A percentile compares a stretch with the other conserved stretches of the same genome.
Conservation (phyloP, 2,329 filamentous ascomycete species). For the Colletotrichum salicis region DNA sequence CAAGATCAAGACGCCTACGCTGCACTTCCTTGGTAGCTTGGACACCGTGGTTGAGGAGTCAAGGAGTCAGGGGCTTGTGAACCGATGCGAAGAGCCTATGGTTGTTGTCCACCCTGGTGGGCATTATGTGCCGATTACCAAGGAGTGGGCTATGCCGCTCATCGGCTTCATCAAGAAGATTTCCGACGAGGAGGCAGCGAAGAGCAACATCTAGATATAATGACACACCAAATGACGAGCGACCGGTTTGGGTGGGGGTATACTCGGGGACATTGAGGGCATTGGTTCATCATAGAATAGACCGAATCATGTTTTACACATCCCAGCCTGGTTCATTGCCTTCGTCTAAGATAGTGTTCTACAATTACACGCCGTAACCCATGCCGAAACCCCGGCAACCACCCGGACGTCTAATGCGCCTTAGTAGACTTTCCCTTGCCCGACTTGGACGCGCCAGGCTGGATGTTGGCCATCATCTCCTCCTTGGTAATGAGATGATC, state of each 20-base stretch:
- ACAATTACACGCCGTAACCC: conserved; percentile 33
- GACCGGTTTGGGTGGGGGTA: conserved; percentile 32
- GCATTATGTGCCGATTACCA: conserved; percentile 87
- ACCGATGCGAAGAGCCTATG: conserved; percentile 66
- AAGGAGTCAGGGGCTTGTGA: conserved; percentile 73
- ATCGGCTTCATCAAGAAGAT: conserved; percentile 73
- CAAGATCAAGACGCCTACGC: conserved; percentile 77
- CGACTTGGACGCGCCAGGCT: conserved; percentile 64
- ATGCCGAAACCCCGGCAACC: background rate
- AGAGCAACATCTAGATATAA: conserved; percentile 38
- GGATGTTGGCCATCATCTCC: conserved; percentile 99
- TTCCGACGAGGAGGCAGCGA: conserved; percentile 38
- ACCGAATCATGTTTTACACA: conserved; percentile 31
- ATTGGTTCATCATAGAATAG: conserved; percentile 10
- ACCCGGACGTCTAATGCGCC: conserved; percentile 43
- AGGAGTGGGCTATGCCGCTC: conserved; percentile 81
- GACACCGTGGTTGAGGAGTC: conserved; percentile 89
- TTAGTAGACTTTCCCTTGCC: conserved; percentile 51
- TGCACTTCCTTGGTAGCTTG: conserved; percentile 85
- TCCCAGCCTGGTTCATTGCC: conserved; percentile 31
- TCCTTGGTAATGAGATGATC: conserved; percentile 99
- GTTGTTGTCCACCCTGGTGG: conserved; percentile 83
- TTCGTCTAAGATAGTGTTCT: conserved; percentile 35
- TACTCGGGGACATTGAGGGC: background rate
- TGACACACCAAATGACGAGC: background rate